Base-by-base conservation (phyloP, 257 asterid genomes). In the Oldenlandia corymbosa region DNA sequence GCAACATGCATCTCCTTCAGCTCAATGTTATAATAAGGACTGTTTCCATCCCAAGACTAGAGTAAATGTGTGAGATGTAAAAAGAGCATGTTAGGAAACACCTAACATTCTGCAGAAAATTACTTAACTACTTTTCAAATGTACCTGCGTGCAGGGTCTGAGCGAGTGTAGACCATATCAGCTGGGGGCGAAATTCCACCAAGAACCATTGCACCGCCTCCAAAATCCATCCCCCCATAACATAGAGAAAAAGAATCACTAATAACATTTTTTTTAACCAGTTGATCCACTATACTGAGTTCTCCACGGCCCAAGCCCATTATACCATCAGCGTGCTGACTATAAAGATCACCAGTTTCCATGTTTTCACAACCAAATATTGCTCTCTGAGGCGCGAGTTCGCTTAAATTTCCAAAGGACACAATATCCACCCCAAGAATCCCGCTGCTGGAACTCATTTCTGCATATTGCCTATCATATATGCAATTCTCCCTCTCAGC, bases 41-140 rank as follows among this genome's bases (percentile, higher is more conserved):
- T 93, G 99, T 89, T 89, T 86, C 95, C 94, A 92, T 83, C 95
- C 94, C 96, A 85, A 89, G 79, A 92, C 96, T 87, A 93, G 94
- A 84, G 97, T 92, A 89, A 89, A 92, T 92, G 96, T 75, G 85
- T 81, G 94, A 89, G 91, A 84, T 85, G 85, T 83, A 93, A 78
- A 91, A 82, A 89, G 85, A 77, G 88, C 78, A 89, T 80, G 94
- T 79, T 83, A 85, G 89, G 92, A 83, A 81, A 75, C 68, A 78
- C 90, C 88, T 85, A 86, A 86, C 94, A 76, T 75, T 80, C 77
- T 46, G 76, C 78, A 74, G 27, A 21, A 52, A n/a, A 68, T 57
- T 75, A 71, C 67, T 47, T 54, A 65, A 74, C 61, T 69, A 75
- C 74, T 77, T 65, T 70, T 73, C 34, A 34, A 73, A 79, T 80